Conservation (phyloP, 441 rosid species). For the Adansonia rubrostipa region DNA sequence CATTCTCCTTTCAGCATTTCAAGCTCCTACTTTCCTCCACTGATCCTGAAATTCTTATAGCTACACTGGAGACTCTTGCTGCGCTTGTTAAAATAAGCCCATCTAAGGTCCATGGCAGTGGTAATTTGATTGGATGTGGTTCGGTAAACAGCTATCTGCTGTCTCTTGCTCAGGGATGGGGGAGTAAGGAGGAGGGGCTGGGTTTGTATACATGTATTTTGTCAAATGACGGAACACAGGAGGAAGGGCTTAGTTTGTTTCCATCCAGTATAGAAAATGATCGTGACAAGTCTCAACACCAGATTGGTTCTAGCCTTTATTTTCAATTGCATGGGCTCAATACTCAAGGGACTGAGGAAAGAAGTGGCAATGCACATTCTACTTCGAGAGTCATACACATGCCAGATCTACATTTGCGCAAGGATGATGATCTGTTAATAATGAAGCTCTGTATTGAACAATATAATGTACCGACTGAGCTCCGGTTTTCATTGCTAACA, state of each 20-base stretch:
- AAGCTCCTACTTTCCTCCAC: conserved; percentile 92
- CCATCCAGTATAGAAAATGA: conserved; percentile 76
- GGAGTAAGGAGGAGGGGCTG: conserved; percentile 98
- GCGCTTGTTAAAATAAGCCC: conserved; percentile 91
- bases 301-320: conserved; percentile 90
- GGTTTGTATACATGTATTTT: conserved; percentile 94
- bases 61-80: conserved; percentile 89
- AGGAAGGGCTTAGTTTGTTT: conserved; percentile 84
- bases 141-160: conserved; percentile 82
- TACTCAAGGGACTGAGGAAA: conserved; percentile 49
- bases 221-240: conserved; percentile 87
- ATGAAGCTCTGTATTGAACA: conserved; percentile 88
- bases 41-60: conserved; percentile 93
- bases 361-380: conserved; percentile 35
- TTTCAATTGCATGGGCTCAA: conserved; percentile 81
- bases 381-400: conserved; percentile 69
- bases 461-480: conserved; percentile 74
- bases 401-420: conserved; percentile 79
- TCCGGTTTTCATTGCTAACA: conserved; percentile 85
- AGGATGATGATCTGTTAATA: conserved; percentile 85
- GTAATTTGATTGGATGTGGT: conserved; percentile 89
- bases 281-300: conserved; percentile 60
- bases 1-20: conserved; percentile 72
- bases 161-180: conserved; percentile 98
- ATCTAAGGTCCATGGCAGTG: conserved; percentile 88